Evolutionary conservation across 257 asterid genomes (phyloP).

Genomic region (Eucommia ulmoides): DNA sequence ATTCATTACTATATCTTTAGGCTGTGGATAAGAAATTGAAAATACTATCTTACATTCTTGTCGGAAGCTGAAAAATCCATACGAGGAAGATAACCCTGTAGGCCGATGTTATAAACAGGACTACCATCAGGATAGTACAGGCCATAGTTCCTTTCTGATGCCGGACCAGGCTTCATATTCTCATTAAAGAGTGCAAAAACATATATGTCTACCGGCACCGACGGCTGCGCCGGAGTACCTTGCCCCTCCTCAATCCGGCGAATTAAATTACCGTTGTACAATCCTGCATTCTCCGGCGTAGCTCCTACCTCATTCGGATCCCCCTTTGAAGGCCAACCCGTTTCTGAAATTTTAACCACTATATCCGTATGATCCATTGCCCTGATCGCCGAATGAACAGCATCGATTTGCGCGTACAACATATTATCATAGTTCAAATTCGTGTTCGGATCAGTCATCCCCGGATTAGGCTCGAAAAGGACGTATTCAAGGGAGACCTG

Average conservation of each 20-base stretch:
- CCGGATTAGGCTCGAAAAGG: constrained; percentile 67
- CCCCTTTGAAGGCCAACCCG: constrained; percentile 96
- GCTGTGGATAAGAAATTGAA: too few species aligned
- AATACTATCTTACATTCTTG: constrained; percentile 38
- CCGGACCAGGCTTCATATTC: constrained; percentile 77
- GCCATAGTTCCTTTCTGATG: constrained; percentile 90
- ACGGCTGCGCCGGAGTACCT: constrained; percentile 83
- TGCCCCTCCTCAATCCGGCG: constrained; percentile 31
- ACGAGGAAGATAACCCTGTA: constrained; percentile 48
- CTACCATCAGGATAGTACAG: constrained; percentile 71
- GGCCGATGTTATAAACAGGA: constrained; percentile 62
- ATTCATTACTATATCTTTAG: too few species aligned
- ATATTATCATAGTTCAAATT: constrained; percentile 71
- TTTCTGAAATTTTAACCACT: constrained; percentile 61
- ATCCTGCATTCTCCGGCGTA: constrained; percentile 50
- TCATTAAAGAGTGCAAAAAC: constrained; percentile 89
- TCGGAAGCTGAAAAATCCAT: constrained; percentile 52
- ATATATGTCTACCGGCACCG: constrained; percentile 47
- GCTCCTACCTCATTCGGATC: constrained; percentile 70
- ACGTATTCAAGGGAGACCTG: constrained; percentile 46
- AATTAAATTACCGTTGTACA: constrained; percentile 55
- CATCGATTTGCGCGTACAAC: constrained; percentile 85
- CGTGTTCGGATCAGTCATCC: constrained; percentile 44
- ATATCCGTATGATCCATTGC: constrained; percentile 46
- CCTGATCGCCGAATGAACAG: constrained; percentile 57